Evolutionary conservation across 2,329 filamentous ascomycete genomes (phyloP).

Genomic region (Fusarium chlamydosporum): DNA sequence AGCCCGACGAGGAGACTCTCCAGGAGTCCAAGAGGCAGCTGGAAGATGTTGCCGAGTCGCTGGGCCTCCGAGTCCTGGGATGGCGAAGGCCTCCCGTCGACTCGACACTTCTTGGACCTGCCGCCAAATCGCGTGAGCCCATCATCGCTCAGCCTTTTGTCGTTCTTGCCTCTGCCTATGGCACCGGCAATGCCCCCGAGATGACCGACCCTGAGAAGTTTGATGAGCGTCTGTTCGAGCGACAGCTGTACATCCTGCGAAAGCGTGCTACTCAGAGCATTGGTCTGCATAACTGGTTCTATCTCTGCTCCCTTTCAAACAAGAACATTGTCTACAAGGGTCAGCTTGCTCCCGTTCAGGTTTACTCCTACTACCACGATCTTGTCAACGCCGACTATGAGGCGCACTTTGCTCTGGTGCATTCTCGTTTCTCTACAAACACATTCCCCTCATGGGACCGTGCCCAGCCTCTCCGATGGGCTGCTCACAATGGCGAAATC

Average conservation of each 20-base stretch:
- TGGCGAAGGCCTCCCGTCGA: conserved; percentile 97
- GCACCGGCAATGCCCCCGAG: conserved; percentile 82
- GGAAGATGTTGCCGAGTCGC: conserved; percentile 89
- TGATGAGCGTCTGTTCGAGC: conserved; percentile 88
- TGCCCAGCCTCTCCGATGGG: conserved; percentile 95
- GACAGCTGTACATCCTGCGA: conserved; percentile 92
- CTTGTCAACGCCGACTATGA: conserved; percentile 97
- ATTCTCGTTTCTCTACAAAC: conserved; percentile 98
- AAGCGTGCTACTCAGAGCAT: conserved; percentile 97
- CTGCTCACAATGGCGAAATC: conserved; percentile 98
- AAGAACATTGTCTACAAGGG: conserved; percentile 99
- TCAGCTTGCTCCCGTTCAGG: conserved; percentile 92
- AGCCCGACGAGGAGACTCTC: conserved; percentile 90
- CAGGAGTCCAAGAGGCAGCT: conserved; percentile 93
- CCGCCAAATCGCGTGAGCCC: conserved; percentile 93
- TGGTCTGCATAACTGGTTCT: conserved; percentile 98
- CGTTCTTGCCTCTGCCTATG: conserved; percentile 87
- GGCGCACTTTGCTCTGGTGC: conserved; percentile 95
- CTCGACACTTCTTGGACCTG: conserved; percentile 91
- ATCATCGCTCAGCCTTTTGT: conserved; percentile 96
- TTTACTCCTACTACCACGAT: conserved; percentile 98
- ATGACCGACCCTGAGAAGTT: conserved; percentile 83
- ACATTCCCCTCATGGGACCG: conserved; percentile 99
- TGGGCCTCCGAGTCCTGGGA: conserved; percentile 91
- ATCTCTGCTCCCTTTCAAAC: conserved; percentile 95